Evolutionary conservation across 805 yeast genomes (phyloP).

Genomic region (Wickerhamiella azymoides): DNA sequence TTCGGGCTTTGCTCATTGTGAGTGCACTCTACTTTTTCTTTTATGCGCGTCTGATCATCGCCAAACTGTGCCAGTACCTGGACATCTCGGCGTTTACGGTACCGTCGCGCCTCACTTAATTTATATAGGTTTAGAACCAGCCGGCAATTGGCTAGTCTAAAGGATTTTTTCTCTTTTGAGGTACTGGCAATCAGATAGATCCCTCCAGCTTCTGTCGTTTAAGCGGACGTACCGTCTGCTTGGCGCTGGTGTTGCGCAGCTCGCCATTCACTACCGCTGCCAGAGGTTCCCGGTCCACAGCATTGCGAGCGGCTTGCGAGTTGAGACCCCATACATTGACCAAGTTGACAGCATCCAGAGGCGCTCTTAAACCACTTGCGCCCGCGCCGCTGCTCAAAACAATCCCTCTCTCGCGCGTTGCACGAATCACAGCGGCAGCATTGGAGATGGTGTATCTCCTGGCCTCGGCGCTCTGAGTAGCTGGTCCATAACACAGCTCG

Average conservation of each 20-base stretch:
- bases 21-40: constrained; percentile 53
- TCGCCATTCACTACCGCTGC: constrained; percentile 60
- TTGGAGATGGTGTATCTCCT: constrained; percentile 58
- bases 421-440: constrained; percentile 59
- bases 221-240: constrained; percentile 32
- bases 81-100: constrained; percentile 78
- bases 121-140: too few species aligned
- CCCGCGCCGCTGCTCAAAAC: constrained; percentile 57
- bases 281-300: constrained; percentile 46
- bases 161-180: too few species aligned
- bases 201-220: constrained; percentile 4
- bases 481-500: constrained; percentile 53
- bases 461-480: constrained; percentile 29
- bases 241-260: constrained; percentile 57
- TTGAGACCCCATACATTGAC: constrained; percentile 59
- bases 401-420: constrained; percentile 68
- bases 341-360: constrained; percentile 54
- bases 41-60: constrained; percentile 59
- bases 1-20: constrained; percentile 44
- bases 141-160: too few species aligned
- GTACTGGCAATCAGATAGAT: not conserved
- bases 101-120: constrained; percentile 6
- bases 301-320: constrained; percentile 42
- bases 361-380: constrained; percentile 39
- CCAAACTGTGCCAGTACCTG: constrained; percentile 63